Base-by-base conservation (phyloP, 495 filamentous ascomycete species). In the Aspergillus avenaceus region DNA sequence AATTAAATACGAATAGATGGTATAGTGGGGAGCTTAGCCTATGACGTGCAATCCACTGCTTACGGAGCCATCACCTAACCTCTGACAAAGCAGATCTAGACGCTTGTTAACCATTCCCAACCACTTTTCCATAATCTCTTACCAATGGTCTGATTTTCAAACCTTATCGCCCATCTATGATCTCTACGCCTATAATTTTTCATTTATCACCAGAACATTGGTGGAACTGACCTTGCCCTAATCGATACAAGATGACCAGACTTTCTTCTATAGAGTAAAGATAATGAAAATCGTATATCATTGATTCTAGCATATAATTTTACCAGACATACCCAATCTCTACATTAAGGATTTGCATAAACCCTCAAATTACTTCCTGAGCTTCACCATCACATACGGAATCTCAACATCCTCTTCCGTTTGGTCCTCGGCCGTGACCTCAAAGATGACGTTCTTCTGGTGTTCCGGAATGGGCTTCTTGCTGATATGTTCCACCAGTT, bases 351-450 rank as follows among this genome's bases (percentile, higher is more conserved):
- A 14, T 38, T 21, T 21, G 13, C 7, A 18, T 38, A 38, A 18
- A 19, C 16, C 34, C 34, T 19, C 14, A 32, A 9, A 19, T 60
- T 64, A 75, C 64, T 77, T 72, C 42, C 58, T 58, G 60, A 84
- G 66, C 75, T 85, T 90, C 57, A 95, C 82, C 86, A 92, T 96
- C 61, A 97, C 89, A 66, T 96, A 97, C 7, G 95, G 95, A 55
- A 97, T 85, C 72, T 99, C 95, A 5, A 97, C 91, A 70, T 99
- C 95, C 73, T 97, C 88, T 47, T 86, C 93, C 2, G 82, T 86
- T 61, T 81, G 71, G 60, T 97, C 95, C 65, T 99, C 95, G 5
- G 86, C 88, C 9, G 90, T 93, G 57, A 97, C 85, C 76, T 97
- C 95, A 65, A 97, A 92, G 55, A 99, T 96, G 45, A 97, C 77